Evolutionary conservation across 805 yeast species (phyloP).

Genomic region (Candida maris): DNA sequence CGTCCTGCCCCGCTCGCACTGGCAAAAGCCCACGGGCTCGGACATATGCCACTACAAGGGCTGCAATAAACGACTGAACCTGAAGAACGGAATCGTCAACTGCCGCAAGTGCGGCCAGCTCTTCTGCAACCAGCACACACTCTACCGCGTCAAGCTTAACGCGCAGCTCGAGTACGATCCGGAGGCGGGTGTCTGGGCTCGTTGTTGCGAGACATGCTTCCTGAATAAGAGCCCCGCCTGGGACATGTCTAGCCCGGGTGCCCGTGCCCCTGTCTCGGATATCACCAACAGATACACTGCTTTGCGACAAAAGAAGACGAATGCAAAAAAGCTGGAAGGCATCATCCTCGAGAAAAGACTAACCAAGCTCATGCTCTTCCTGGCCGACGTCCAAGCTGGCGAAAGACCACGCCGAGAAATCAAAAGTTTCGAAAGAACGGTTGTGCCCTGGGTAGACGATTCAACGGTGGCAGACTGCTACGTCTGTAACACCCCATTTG

Average conservation of each 20-base stretch:
- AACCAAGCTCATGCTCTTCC: conserved; percentile 35
- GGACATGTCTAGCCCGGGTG: conserved; percentile 6
- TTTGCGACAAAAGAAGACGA: conserved; percentile 41
- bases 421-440: conserved; percentile 40
- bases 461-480: conserved; percentile 48
- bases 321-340: conserved; percentile 48
- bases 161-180: conserved; percentile 46
- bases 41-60: conserved; percentile 38
- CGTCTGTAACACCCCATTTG: conserved; percentile 58
- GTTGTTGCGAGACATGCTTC: conserved; percentile 68
- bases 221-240: conserved; percentile 29
- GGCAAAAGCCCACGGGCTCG: conserved; percentile 48
- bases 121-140: conserved; percentile 64
- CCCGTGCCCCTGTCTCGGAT: conserved; percentile 33
- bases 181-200: conserved; percentile 56
- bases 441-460: conserved; percentile 68
- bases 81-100: conserved; percentile 57
- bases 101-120: conserved; percentile 76
- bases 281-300: conserved; percentile 39
- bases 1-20: conserved; percentile 44
- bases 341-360: conserved; percentile 61
- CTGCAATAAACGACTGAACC: conserved; percentile 43
- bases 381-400: conserved; percentile 10
- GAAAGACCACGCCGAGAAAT: conserved; percentile 9
- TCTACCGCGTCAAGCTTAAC: conserved; percentile 48